Percentiles rank a stretch among this genome's conserved stretches.
phyloP scores from a whole-genome alignment of 2,329 filamentous ascomycete species.

The Penicillium griseofulvum region DNA sequence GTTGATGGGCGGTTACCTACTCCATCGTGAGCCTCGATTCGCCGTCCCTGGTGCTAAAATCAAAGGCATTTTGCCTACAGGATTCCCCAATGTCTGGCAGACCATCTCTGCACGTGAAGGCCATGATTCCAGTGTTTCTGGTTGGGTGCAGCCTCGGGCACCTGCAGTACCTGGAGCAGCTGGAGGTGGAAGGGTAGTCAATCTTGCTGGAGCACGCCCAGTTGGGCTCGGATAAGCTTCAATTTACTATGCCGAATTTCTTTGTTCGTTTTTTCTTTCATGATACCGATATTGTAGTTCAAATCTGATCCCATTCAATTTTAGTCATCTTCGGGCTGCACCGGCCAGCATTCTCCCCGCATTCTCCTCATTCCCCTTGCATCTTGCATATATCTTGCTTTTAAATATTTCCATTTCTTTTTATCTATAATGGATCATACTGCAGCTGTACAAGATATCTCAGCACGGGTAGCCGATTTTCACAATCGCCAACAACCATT shows the following conservation, averaged over 20 bases:
- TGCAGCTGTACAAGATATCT: conserved; percentile 14
- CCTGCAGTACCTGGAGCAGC: conserved; percentile 11
- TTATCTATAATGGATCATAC: conserved; percentile 18
- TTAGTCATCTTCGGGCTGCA: neutral
- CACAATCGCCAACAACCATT: conserved; percentile 57
- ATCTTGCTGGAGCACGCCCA: conserved; percentile 55
- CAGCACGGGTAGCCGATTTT: conserved; percentile 37
- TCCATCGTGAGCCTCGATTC: conserved; percentile 72
- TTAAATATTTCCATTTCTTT: neutral
- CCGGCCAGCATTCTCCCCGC: neutral
- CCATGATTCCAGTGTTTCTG: conserved; percentile 65
- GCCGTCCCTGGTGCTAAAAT: conserved; percentile 70
- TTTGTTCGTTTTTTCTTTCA: neutral
- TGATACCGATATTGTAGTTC: conserved; percentile 5
- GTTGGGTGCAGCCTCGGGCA: conserved; percentile 62
- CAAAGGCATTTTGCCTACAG: conserved; percentile 42
- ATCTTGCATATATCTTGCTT: neutral
- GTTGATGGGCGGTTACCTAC: conserved; percentile 78
- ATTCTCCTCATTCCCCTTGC: neutral
- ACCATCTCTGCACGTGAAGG: conserved; percentile 62
- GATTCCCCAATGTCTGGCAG: conserved; percentile 71
- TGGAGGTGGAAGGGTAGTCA: conserved; percentile 55
- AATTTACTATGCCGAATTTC: neutral
- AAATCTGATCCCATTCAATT: neutral
- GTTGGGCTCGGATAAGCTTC: conserved; percentile 39